phyloP scores from a whole-genome alignment of 2,329 filamentous ascomycete species.

The Metarhizium sp. region DNA sequence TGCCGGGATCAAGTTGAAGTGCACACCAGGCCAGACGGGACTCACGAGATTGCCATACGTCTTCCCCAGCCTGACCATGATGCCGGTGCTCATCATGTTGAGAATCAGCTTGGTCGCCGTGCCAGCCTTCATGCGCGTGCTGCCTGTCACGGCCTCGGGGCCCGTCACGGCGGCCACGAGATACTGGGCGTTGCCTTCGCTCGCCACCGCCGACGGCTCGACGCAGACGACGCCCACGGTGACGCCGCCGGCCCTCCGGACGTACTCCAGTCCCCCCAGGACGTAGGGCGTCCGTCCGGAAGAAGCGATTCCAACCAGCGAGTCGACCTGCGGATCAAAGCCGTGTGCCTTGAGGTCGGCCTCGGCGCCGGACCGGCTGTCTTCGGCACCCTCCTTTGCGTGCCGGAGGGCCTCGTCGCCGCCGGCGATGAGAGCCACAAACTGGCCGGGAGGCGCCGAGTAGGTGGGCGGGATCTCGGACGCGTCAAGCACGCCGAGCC shows the following conservation, averaged over 20 bases:
- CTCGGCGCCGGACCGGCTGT: conserved; percentile 21
- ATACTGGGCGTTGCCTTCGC: too few species aligned
- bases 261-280: conserved; percentile 21
- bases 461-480: conserved; percentile 33
- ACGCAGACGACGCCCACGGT: conserved; percentile 30
- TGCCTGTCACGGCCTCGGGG: too few species aligned
- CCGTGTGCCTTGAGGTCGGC: conserved; percentile 20
- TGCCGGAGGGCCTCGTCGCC: conserved; percentile 29
- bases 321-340: conserved; percentile 22
- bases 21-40: too few species aligned
- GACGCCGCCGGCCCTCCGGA: conserved; percentile 22
- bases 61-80: too few species aligned
- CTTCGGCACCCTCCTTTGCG: conserved; percentile 32
- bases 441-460: conserved; percentile 27
- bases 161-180: too few species aligned
- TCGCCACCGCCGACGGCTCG: conserved; percentile 14
- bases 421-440: conserved; percentile 30
- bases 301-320: conserved; percentile 31
- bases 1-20: too few species aligned
- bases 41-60: too few species aligned
- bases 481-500: conserved; percentile 29
- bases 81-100: too few species aligned
- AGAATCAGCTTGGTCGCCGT: too few species aligned
- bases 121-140: too few species aligned
- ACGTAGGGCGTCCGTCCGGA: conserved; percentile 34